Percentiles rank a stretch among this genome's conserved stretches.
Conservation (phyloP, 2,329 filamentous ascomycete genomes). For the Parastagonospora nodorum region DNA sequence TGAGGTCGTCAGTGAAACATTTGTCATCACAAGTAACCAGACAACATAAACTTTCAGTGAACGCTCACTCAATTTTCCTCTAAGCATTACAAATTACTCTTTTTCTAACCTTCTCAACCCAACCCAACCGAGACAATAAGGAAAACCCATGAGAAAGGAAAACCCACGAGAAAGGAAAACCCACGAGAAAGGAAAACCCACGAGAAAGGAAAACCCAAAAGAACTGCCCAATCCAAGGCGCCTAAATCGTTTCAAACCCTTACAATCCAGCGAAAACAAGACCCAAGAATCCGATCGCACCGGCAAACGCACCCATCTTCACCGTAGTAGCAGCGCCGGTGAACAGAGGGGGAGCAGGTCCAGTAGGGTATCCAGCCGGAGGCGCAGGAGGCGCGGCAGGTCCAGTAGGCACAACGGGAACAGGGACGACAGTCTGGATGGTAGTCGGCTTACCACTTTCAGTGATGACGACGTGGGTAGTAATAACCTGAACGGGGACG, state of each 20-base stretch:
- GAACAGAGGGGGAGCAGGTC: background rate
- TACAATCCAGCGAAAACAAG: slow-evolving; percentile 1
- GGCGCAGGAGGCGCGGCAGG: background rate
- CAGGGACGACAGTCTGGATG: background rate
- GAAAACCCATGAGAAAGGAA: too few species aligned
- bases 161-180: too few species aligned
- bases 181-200: background rate
- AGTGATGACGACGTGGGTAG: background rate
- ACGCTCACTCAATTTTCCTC: too few species aligned
- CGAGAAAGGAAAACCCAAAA: background rate
- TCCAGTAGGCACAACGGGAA: background rate
- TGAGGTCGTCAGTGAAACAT: too few species aligned
- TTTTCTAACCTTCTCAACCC: too few species aligned
- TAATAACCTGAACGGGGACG: background rate
- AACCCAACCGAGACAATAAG: too few species aligned
- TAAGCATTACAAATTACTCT: too few species aligned
- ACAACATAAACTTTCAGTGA: too few species aligned
- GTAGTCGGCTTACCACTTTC: background rate
- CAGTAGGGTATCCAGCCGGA: background rate
- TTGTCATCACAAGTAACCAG: too few species aligned
- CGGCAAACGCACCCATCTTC: slow-evolving; percentile 1
- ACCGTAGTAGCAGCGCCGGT: background rate
- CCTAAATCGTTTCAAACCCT: background rate
- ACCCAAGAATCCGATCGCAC: background rate
- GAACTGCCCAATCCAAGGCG: too few species aligned